Evolutionary conservation across 441 rosid genomes (phyloP).

Genomic region (Rhodomyrtus psidioides): DNA sequence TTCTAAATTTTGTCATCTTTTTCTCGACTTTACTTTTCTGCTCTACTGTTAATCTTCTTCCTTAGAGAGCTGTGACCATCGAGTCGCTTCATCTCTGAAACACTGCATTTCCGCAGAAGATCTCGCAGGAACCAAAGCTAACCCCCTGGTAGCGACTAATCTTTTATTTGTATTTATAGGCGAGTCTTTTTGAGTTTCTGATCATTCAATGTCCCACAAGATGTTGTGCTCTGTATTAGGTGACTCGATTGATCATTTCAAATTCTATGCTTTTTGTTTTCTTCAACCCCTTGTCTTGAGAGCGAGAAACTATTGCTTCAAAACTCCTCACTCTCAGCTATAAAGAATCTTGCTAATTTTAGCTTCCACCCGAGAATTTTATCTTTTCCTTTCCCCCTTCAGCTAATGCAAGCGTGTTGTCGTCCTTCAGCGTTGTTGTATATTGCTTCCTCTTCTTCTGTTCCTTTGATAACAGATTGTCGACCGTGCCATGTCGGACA

Average conservation of each 20-base stretch:
- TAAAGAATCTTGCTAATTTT: not conserved
- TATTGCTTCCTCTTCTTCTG: too few species aligned
- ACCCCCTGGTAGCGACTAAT: not conserved
- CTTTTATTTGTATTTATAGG: not conserved
- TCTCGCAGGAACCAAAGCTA: not conserved
- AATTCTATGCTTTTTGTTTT: too few species aligned
- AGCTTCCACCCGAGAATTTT: not conserved
- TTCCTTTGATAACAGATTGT: too few species aligned
- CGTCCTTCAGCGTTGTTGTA: too few species aligned
- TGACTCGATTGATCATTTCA: not conserved
- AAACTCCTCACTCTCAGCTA: not conserved
- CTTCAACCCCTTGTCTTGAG: too few species aligned
- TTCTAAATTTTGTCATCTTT: not conserved
- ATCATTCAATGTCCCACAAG: not conserved
- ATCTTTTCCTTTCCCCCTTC: too few species aligned
- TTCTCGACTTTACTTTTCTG: not conserved
- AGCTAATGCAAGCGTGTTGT: too few species aligned
- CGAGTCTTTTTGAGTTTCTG: not conserved
- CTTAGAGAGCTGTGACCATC: not conserved
- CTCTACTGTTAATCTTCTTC: not conserved
- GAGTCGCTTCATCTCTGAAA: not conserved
- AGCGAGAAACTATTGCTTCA: not conserved
- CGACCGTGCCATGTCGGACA: too few species aligned
- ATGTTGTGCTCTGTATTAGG: not conserved
- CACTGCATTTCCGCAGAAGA: not conserved